These are phyloP conservation scores for Vaccinium vitisidaea DNA, from an alignment of 148 eudicot species.

Conservation along the genomic window DNA sequence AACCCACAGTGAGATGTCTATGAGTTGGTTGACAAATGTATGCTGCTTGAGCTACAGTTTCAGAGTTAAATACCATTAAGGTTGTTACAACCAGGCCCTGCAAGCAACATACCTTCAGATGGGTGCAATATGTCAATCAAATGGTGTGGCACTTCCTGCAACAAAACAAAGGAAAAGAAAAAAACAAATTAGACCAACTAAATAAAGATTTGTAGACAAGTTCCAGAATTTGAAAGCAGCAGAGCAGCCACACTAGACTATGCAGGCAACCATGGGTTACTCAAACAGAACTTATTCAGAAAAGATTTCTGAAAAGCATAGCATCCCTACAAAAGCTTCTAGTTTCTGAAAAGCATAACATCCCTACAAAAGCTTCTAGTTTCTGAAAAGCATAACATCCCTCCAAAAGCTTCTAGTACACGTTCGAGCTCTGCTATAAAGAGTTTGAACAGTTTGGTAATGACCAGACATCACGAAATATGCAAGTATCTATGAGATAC, in stretches of 20 bases:
- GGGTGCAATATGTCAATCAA: conserved; percentile 65
- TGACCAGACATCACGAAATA: not conserved
- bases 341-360: not conserved
- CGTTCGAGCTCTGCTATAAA: not conserved
- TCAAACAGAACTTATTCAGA: not conserved
- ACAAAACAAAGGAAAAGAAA: not conserved
- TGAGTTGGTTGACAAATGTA: not conserved
- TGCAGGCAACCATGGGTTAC: not conserved
- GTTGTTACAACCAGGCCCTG: not conserved
- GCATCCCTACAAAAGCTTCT: not conserved
- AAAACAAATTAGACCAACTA: not conserved
- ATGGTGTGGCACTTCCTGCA: conserved; percentile 93
- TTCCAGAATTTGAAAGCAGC: not conserved
- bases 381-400: not conserved
- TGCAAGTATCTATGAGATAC: not conserved
- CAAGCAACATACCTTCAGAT: not conserved
- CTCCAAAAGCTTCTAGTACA: not conserved
- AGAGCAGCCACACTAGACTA: not conserved
- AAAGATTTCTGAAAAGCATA: not conserved
- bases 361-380: not conserved
- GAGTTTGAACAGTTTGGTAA: not conserved
- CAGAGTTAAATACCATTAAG: not conserved
- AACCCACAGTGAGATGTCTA: too few species aligned
- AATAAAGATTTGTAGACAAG: not conserved
- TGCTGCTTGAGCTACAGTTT: not conserved